Base-by-base conservation (phyloP, 2,329 filamentous ascomycete genomes). In the Diaporthe batatas region DNA sequence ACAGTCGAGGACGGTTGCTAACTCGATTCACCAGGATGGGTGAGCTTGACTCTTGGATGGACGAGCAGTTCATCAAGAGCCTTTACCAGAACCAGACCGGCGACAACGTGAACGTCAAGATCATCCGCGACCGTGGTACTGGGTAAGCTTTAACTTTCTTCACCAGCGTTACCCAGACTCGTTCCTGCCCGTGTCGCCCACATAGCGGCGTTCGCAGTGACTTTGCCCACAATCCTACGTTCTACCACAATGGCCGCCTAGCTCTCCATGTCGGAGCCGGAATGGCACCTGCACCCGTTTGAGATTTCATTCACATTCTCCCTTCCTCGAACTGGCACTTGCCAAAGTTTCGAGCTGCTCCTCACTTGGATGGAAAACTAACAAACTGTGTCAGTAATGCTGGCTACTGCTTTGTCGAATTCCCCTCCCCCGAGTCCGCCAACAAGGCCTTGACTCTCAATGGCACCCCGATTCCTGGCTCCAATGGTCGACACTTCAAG, bases 121-220 rank as follows among this genome's bases (percentile, higher is more conserved):
- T 99, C 89, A 99, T 99, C 80, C 94, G 96, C 77, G 96, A 99
- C 87, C 98, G 98, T 85, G 98, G 98, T 84, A 98, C 96, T 81
- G 96, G 96, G 95, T 98, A 84, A 71, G 86, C 79, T 58, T 23
- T 5, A 29, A 53, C 74, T 39, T 53, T 44, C n/a, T 18, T n/a
- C 25, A 21, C 10, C 29, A 64, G n/a, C 16, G 57, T 47, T 54
- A 25, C 25, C 69, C 62, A 16, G 16, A n/a, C 18, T 18, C 8
- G 16, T 39, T 5, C 54, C 18, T 42, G 42, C 25, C 25, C 10
- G 14, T 6, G 0, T 39, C 6, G 10, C 53, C 36, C 18, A 14
- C 11, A 12, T 4, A 23, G n/a, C n/a, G 34, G 10, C 36, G 12
- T 25, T 42, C 36, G 18, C 1, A 23, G 14, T 25, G 11, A 14